Conservation (phyloP, 2,329 filamentous ascomycete species). For the Hirsutella thompsonii region DNA sequence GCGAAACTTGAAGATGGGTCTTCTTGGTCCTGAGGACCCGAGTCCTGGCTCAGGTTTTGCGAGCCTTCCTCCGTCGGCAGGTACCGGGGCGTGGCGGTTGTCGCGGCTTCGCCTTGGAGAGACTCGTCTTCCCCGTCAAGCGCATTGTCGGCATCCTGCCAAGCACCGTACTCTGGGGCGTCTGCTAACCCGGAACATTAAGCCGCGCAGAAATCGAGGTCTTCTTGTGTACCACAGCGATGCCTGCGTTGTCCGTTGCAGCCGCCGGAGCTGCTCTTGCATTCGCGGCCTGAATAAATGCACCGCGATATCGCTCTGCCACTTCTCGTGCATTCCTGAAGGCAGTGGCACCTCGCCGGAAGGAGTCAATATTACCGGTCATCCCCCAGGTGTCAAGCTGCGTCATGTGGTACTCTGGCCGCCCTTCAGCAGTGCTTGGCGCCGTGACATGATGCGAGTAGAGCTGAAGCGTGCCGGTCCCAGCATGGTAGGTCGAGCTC, state of each 20-base stretch:
- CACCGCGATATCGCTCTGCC: constrained; percentile 21
- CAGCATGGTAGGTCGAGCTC: constrained; percentile 20
- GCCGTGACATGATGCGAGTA: constrained; percentile 22
- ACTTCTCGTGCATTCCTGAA: constrained; percentile 25
- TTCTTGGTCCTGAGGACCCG: neutral
- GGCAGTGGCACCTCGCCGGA: constrained; percentile 18
- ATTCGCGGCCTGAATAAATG: constrained; percentile 19
- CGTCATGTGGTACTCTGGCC: constrained; percentile 27
- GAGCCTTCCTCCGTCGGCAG: neutral
- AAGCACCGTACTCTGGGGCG: constrained; percentile 1
- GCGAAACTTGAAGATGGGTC: constrained; percentile 5
- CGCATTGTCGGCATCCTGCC: constrained; percentile 2
- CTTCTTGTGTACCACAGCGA: neutral
- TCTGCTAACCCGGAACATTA: too few relatives aligned
- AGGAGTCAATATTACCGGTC: constrained; percentile 14
- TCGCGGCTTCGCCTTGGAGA: neutral
- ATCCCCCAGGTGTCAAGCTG: constrained; percentile 14
- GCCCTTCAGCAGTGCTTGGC: constrained; percentile 14
- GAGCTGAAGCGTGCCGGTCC: constrained; percentile 16
- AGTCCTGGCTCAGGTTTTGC: neutral
- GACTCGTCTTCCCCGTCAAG: constrained; percentile 2
- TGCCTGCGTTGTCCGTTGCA: neutral
- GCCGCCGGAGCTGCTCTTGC: constrained; percentile 13
- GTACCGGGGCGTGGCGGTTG: neutral
- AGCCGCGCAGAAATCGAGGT: too few relatives aligned